Percentiles rank a stretch among this genome's conserved stretches.
Conservation (phyloP, 2,329 filamentous ascomycete genomes). For the Fusarium heterosporum region DNA sequence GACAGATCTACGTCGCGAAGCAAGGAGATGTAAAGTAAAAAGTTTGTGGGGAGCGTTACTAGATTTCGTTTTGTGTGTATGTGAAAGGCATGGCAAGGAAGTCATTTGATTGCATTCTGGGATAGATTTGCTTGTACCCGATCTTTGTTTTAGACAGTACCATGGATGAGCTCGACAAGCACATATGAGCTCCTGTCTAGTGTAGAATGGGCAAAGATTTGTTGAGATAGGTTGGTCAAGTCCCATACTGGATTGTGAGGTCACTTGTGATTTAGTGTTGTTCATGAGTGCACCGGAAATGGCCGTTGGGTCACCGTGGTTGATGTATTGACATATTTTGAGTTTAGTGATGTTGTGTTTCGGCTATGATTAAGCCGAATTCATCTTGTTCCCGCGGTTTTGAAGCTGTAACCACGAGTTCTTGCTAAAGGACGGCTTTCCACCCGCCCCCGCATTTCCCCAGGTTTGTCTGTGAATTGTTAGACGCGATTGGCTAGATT, state of each 20-base stretch:
- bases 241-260: background rate
- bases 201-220: background rate
- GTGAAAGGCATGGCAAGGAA: constrained; percentile 26
- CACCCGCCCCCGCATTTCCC: constrained; percentile 45
- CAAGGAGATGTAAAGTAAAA: constrained; percentile 32
- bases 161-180: background rate
- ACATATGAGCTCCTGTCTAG: background rate
- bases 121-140: constrained; percentile 33
- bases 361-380: constrained; percentile 20
- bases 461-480: constrained; percentile 33
- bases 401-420: background rate
- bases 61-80: constrained; percentile 29
- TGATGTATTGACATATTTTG: background rate
- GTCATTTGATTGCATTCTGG: constrained; percentile 27
- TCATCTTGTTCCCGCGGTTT: constrained; percentile 10
- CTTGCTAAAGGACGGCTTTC: constrained; percentile 7
- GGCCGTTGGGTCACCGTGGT: background rate
- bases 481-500: constrained; percentile 29
- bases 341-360: background rate
- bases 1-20: constrained; percentile 37
- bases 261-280: background rate
- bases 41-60: constrained; percentile 33
- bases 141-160: constrained; percentile 22
- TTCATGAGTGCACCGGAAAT: background rate
- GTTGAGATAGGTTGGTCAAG: background rate